Evolutionary conservation across 345 rosid genomes (phyloP).

Genomic region (Aegle marmelos): DNA sequence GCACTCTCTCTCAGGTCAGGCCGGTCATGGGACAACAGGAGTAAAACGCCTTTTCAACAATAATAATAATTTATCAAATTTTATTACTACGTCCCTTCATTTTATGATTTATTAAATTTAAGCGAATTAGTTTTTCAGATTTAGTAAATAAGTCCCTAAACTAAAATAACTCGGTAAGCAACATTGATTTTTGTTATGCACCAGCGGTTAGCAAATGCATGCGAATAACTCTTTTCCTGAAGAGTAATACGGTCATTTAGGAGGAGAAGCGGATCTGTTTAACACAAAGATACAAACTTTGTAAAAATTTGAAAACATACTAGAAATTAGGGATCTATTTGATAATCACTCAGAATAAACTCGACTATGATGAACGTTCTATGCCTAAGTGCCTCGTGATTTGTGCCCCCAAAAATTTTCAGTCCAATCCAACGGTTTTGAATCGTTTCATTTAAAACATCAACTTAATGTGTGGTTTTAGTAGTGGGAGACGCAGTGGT

Average conservation of each 20-base stretch:
- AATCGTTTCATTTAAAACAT: neutral
- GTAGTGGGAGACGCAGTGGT: neutral
- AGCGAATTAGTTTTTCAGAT: no score
- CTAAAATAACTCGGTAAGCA: no score
- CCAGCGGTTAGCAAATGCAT: no score
- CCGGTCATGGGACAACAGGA: conserved; percentile 9
- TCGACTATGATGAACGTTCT: neutral
- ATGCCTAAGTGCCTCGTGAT: neutral
- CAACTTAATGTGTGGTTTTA: neutral
- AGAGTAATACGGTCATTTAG: neutral
- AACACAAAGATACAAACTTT: neutral
- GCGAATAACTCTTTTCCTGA: accelerated
- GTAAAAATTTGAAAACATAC: neutral
- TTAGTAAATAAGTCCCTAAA: neutral
- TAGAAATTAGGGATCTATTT: neutral
- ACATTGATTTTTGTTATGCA: no score
- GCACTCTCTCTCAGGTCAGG: conserved; percentile 17
- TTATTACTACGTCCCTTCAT: neutral
- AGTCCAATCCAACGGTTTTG: neutral
- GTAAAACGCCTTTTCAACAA: neutral
- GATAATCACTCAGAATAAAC: neutral
- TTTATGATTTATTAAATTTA: neutral
- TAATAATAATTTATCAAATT: neutral
- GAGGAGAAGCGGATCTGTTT: neutral
- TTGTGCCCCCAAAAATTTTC: neutral